phyloP scores from a whole-genome alignment of 108 stramenopile species.

The Conticribra weissflogii region DNA sequence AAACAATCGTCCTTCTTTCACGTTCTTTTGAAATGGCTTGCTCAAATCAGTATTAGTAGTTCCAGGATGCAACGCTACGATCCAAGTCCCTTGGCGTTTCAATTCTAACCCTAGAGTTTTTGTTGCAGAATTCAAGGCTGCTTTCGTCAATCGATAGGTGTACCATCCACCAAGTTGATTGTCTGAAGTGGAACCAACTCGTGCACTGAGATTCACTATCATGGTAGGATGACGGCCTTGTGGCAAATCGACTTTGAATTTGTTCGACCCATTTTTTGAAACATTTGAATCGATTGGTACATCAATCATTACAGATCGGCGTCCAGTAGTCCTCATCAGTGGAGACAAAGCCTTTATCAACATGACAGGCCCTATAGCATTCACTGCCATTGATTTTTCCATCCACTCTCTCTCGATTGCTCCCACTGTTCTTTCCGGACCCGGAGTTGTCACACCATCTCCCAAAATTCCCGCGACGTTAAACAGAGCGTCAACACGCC shows the following conservation, averaged over 20 bases:
- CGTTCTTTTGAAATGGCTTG: constrained; percentile 87
- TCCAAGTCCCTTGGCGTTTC: constrained; percentile 64
- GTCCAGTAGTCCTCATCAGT: constrained; percentile 52
- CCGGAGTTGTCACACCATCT: constrained; percentile 66
- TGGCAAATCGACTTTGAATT: constrained; percentile 16
- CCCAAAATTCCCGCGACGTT: constrained; percentile 87
- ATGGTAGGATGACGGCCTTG: constrained; percentile 48
- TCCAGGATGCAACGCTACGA: constrained; percentile 89
- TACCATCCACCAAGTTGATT: constrained; percentile 94
- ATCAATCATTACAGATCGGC: constrained; percentile 3
- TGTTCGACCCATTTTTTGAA: background rate
- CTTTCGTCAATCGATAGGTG: constrained; percentile 87
- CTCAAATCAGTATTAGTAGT: constrained; percentile 93
- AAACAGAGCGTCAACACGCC: constrained; percentile 71
- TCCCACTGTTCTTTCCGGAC: constrained; percentile 76
- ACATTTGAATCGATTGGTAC: background rate
- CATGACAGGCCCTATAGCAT: constrained; percentile 82
- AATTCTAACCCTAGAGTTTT: constrained; percentile 83
- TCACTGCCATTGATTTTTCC: constrained; percentile 71
- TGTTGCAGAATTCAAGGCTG: constrained; percentile 89
- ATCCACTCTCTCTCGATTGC: constrained; percentile 85
- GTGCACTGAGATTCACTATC: constrained; percentile 86
- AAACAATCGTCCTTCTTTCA: constrained; percentile 79
- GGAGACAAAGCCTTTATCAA: constrained; percentile 70
- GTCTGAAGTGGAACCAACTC: constrained; percentile 92